A percentile compares a stretch with the other conserved stretches of the same genome.
Evolutionary conservation across 177 flowering plant genomes (phyloP).

Genomic region (Vitis hybrid): DNA sequence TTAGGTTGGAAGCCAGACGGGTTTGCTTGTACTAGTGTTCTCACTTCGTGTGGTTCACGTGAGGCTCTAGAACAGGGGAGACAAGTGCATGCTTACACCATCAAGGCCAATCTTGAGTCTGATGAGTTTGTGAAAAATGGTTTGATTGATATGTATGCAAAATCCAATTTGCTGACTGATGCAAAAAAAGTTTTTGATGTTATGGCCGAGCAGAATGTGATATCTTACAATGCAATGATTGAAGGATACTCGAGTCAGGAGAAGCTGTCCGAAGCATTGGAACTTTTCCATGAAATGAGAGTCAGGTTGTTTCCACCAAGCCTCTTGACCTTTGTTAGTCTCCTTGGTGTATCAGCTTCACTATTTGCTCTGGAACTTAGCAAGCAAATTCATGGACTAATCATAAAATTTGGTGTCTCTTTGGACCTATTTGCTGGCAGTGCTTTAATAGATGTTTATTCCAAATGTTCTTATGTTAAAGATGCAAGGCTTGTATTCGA

Average conservation of each 20-base stretch:
- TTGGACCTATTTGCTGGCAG: conserved; percentile 61
- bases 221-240: conserved; percentile 83
- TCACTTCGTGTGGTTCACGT: conserved; percentile 75
- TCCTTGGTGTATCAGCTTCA: conserved; percentile 67
- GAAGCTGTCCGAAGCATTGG: conserved; percentile 48
- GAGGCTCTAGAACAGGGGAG: conserved; percentile 55
- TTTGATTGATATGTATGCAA: conserved; percentile 78
- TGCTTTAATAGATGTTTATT: conserved; percentile 77
- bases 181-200: conserved; percentile 60
- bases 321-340: conserved; percentile 69
- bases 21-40: conserved; percentile 71
- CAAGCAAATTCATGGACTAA: conserved; percentile 65
- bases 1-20: conserved; percentile 62
- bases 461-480: conserved; percentile 51
- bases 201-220: conserved; percentile 33
- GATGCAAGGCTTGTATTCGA: conserved; percentile 73
- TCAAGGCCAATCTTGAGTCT: conserved; percentile 58
- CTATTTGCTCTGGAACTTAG: conserved; percentile 40
- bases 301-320: conserved; percentile 39
- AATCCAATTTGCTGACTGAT: conserved; percentile 55
- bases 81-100: conserved; percentile 65
- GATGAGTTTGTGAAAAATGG: conserved; percentile 70
- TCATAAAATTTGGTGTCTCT: conserved; percentile 55
- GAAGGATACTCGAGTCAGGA: conserved; percentile 68
- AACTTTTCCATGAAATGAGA: conserved; percentile 66